Percentiles rank a stretch among this genome's conserved stretches.
These are phyloP conservation scores for Stentor coeruleus DNA, from an alignment of 73 alveolate genomes.

Conservation along the genomic window DNA sequence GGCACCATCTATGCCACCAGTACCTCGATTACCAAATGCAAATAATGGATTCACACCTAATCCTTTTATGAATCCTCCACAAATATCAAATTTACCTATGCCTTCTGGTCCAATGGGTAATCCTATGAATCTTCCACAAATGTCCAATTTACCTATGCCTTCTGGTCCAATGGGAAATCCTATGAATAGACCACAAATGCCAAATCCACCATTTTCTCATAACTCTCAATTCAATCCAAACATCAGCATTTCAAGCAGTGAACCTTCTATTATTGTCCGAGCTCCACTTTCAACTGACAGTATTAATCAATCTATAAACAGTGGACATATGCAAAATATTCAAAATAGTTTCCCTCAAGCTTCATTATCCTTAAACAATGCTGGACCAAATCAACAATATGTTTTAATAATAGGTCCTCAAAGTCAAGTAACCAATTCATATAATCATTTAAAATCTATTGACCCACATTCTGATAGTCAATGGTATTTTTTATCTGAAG, in stretches of 20 bases:
- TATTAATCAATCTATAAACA: background rate
- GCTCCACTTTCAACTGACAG: background rate
- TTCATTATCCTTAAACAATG: background rate
- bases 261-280: background rate
- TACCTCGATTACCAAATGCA: background rate
- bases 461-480: background rate
- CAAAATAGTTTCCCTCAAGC: background rate
- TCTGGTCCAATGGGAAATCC: background rate
- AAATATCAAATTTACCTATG: background rate
- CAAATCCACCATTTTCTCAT: background rate
- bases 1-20: background rate
- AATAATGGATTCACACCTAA: background rate
- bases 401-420: background rate
- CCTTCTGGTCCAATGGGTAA: background rate
- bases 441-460: too few relatives aligned
- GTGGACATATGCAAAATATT: background rate
- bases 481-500: background rate
- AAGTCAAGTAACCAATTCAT: background rate
- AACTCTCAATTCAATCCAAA: background rate
- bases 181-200: background rate
- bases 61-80: background rate
- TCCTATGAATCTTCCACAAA: background rate
- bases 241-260: background rate
- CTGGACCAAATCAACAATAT: background rate
- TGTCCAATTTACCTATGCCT: background rate